Evolutionary conservation across 2,329 filamentous ascomycete species (phyloP), one percentile per base, ranked within the genome.

Genomic region (Cordyceps militaris): DNA sequence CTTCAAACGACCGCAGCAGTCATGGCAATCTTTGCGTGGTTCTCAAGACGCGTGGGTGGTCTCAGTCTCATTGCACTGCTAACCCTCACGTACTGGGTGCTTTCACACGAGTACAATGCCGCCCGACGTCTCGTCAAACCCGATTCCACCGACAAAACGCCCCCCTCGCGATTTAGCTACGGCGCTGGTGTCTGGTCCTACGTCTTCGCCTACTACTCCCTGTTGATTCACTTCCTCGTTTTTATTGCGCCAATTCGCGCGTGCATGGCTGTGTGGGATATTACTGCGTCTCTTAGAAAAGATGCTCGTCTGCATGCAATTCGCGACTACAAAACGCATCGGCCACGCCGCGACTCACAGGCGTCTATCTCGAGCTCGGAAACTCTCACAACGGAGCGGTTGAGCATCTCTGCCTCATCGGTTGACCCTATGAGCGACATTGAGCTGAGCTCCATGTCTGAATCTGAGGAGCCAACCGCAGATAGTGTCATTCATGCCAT

Each of bases 221-320:
- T 88, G 19, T 67, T 86, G 34, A 79, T 88, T 57, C 86, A 89
- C 68, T 58, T 83, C 56, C 73, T 87, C 56, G 84, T 87, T 64
- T 80, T 82, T 61, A 68, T 78, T 32, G 88, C 89, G 63, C 83
- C 84, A 23, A 65, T 85, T 6, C 79, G 85, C 59, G 81, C 83
- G 24, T 83, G 79, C 70, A 86, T 78, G 74, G 79, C 83, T 16
- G 76, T 86, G 52, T 80, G 79, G 74, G 78, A 79, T 64, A 75
- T 86, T 56, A 83, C 81, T 16, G 70, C 71, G 26, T 74, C 72
- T 60, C 69, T 85, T 52, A 75, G 74, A 61, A 77, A 74, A 65
- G 72, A 72, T 3, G 71, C 73, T 16, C 73, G 71, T 40, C 74
- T 71, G 69, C 76, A 74, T 63, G 73, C 75, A 3, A 68, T 80